Conservation (phyloP, 2,329 filamentous ascomycete species). For the Thermothelomyces thermophilus region DNA sequence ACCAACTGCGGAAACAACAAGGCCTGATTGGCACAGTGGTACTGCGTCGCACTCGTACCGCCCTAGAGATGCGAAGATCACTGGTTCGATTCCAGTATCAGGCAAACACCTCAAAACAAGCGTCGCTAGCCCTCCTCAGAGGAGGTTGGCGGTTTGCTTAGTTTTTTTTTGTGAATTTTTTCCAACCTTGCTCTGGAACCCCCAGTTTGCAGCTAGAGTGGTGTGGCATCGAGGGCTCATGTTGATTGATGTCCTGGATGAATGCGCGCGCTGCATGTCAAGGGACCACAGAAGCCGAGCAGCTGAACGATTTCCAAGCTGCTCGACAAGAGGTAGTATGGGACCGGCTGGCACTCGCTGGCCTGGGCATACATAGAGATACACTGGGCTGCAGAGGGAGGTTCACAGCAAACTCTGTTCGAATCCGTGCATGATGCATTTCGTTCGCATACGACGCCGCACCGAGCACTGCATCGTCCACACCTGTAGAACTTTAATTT, state of each 20-base stretch:
- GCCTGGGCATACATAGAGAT: too few relatives aligned
- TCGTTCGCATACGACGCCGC: not conserved
- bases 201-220: too few relatives aligned
- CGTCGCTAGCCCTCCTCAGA: not conserved
- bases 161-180: not conserved
- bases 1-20: not conserved
- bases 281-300: too few relatives aligned
- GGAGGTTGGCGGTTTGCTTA: too few relatives aligned
- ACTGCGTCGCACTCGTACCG: slow-evolving; percentile 13
- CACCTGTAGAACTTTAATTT: not conserved
- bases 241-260: too few relatives aligned
- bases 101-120: slow-evolving; percentile 5
- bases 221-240: too few relatives aligned
- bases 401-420: too few relatives aligned
- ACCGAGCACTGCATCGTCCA: slow-evolving; percentile 3
- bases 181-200: too few relatives aligned
- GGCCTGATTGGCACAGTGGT: slow-evolving; percentile 12
- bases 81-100: slow-evolving; percentile 12
- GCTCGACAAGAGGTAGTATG: too few relatives aligned
- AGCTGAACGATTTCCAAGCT: too few relatives aligned
- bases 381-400: not conserved
- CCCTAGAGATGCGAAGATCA: slow-evolving; percentile 11
- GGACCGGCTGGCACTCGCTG: too few relatives aligned
- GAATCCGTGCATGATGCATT: not conserved
- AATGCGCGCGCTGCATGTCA: too few relatives aligned